These are phyloP conservation scores for Naumovozyma castellii DNA, from an alignment of 805 yeast genomes.

Conservation along the genomic window DNA sequence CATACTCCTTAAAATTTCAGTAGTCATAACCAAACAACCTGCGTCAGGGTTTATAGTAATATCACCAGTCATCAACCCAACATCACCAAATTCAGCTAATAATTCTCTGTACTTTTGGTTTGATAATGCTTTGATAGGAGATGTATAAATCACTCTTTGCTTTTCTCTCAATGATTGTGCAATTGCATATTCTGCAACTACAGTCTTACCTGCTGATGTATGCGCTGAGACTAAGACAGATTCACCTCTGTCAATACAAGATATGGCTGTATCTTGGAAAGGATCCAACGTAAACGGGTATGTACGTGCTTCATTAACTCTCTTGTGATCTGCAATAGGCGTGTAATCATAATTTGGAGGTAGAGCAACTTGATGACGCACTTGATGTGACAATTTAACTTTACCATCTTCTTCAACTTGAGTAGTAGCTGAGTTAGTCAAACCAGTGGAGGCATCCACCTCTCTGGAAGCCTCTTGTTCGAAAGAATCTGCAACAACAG, in stretches of 20 bases:
- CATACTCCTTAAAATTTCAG: constrained; percentile 96
- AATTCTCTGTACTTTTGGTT: constrained; percentile 91
- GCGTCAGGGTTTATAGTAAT: constrained; percentile 98
- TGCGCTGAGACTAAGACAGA: constrained; percentile 96
- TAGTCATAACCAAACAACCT: constrained; percentile 96
- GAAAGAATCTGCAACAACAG: constrained; percentile 76
- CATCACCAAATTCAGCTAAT: constrained; percentile 89
- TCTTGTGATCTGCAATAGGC: constrained; percentile 82
- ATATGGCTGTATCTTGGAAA: constrained; percentile 92
- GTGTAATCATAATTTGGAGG: constrained; percentile 84
- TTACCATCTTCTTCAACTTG: constrained; percentile 37
- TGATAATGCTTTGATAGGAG: constrained; percentile 90
- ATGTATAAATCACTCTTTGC: constrained; percentile 89
- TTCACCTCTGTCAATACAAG: constrained; percentile 90
- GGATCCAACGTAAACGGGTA: constrained; percentile 94
- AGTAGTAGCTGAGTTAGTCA: constrained; percentile 36
- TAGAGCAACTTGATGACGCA: constrained; percentile 93
- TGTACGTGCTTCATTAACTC: constrained; percentile 69
- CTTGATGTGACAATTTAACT: constrained; percentile 80
- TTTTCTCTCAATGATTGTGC: constrained; percentile 88
- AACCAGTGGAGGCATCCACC: constrained; percentile 72
- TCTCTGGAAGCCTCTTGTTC: constrained; percentile 87
- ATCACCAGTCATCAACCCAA: constrained; percentile 98
- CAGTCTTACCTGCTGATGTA: constrained; percentile 95
- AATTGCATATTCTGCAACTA: constrained; percentile 93